Evolutionary conservation across 768 basidiomycete genomes (phyloP).

Genomic region (Hirschioporus abietinus): DNA sequence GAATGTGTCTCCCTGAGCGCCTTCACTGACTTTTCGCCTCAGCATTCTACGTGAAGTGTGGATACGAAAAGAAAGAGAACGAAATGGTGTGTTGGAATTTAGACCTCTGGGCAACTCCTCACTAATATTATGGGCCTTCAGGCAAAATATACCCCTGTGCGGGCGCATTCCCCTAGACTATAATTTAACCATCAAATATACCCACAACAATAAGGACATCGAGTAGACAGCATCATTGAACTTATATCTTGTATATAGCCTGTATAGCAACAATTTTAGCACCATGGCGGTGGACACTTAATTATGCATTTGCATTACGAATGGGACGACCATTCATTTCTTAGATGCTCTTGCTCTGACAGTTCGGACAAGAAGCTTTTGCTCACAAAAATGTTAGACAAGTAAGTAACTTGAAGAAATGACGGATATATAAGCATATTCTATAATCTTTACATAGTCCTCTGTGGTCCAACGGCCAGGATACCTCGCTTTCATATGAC

Average conservation of each 20-base stretch:
- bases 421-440: too few relatives aligned
- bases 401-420: too few relatives aligned
- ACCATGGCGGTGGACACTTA: too few relatives aligned
- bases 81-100: conserved; percentile 67
- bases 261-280: too few relatives aligned
- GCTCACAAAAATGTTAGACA: too few relatives aligned
- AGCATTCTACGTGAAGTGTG: conserved; percentile 99
- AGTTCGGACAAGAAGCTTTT: too few relatives aligned
- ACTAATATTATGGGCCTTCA: conserved; percentile 19
- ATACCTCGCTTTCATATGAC: not conserved
- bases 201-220: not conserved
- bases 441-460: too few relatives aligned
- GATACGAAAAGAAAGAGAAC: conserved; percentile 83
- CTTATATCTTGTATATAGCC: not conserved
- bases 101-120: not conserved
- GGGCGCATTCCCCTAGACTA: conserved; percentile 32
- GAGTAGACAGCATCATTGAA: not conserved
- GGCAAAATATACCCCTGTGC: conserved; percentile 56
- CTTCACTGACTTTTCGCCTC: conserved; percentile 8
- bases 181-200: conserved; percentile 11
- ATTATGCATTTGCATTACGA: too few relatives aligned
- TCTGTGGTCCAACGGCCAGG: not conserved
- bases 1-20: conserved; percentile 1
- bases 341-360: too few relatives aligned
- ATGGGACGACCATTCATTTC: too few relatives aligned